phyloP scores from a whole-genome alignment of 305 asterid genomes.

The Fraxinus velutina region DNA sequence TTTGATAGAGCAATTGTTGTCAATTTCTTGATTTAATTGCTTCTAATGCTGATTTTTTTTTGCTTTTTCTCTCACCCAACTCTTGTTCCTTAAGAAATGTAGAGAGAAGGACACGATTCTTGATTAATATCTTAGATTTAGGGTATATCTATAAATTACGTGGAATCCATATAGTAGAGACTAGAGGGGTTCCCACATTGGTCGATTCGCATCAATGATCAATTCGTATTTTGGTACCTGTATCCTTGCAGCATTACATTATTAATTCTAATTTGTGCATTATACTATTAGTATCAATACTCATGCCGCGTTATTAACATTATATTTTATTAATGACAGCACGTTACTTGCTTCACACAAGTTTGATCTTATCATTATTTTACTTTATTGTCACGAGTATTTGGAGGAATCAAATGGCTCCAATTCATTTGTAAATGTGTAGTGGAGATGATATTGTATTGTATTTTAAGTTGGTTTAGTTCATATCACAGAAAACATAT shows the following conservation, averaged over 20 bases:
- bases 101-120: background rate
- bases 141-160: background rate
- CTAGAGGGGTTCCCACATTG: background rate
- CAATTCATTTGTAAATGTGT: background rate
- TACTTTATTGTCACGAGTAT: background rate
- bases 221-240: no score
- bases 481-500: no score
- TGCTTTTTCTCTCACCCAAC: background rate
- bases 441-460: no score
- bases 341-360: no score
- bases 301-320: background rate
- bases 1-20: constrained; percentile 52
- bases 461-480: background rate
- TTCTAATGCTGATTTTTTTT: background rate
- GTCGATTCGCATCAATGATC: no score
- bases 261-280: background rate
- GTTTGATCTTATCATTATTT: background rate
- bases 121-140: background rate
- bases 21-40: constrained; percentile 3
- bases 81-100: background rate
- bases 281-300: background rate
- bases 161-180: background rate
- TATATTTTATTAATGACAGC: no score
- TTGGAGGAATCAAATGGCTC: background rate
- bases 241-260: background rate